Percentiles rank a stretch among this genome's conserved stretches.
phyloP scores from a whole-genome alignment of 352 stramenopile species.

The Phytophthora sansomeana region DNA sequence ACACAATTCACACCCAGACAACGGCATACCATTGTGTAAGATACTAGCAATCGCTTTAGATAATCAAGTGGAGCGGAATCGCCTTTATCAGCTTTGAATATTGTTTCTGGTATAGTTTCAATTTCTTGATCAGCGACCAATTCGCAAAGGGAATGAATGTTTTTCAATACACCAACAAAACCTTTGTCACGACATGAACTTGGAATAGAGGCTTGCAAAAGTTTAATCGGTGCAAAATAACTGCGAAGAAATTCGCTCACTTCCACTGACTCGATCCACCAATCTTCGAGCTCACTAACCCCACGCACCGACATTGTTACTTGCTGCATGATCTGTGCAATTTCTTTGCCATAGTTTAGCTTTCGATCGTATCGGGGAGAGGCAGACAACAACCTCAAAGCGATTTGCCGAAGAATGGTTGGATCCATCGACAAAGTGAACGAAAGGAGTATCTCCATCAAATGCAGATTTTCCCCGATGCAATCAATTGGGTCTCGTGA shows the following conservation, averaged over 20 bases:
- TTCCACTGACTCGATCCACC: slow-evolving; percentile 19
- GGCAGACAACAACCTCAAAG: slow-evolving; percentile 37
- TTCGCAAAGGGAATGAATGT: slow-evolving; percentile 6
- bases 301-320: slow-evolving; percentile 1
- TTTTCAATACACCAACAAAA: background rate
- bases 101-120: background rate
- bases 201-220: slow-evolving; percentile 12
- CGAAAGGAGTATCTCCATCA: slow-evolving; percentile 40
- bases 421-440: slow-evolving; percentile 35
- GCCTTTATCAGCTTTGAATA: slow-evolving; percentile 1
- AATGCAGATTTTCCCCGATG: slow-evolving; percentile 27
- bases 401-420: slow-evolving; percentile 9
- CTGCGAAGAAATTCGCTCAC: slow-evolving; percentile 18
- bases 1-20: slow-evolving; percentile 27
- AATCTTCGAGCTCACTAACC: slow-evolving; percentile 16
- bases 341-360: slow-evolving; percentile 30
- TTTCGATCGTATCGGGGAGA: slow-evolving; percentile 11
- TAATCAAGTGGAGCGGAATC: background rate
- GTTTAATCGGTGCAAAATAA: slow-evolving; percentile 17
- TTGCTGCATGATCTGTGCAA: slow-evolving; percentile 6
- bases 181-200: background rate
- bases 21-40: slow-evolving; percentile 36
- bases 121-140: slow-evolving; percentile 24
- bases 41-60: slow-evolving; percentile 31
- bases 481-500: slow-evolving; percentile 28